These are phyloP conservation scores for Suhomyces prunicola DNA, from an alignment of 805 yeast genomes.

Conservation along the genomic window DNA sequence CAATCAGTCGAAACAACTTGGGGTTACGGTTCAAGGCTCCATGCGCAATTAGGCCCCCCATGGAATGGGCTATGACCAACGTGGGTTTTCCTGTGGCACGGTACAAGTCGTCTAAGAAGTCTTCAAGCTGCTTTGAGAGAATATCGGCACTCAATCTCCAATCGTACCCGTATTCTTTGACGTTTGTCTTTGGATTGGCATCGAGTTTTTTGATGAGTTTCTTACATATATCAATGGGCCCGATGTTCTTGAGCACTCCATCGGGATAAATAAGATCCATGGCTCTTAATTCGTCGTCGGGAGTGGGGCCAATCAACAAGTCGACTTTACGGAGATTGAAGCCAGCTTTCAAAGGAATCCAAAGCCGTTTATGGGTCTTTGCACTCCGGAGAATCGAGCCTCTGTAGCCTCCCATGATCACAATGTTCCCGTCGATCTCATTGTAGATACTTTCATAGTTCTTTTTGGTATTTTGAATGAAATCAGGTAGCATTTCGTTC, in stretches of 20 bases:
- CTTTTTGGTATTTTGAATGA: conserved; percentile 16
- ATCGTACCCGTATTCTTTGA: conserved; percentile 85
- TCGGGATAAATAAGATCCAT: conserved; percentile 58
- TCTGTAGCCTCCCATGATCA: conserved; percentile 84
- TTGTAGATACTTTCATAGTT: conserved; percentile 48
- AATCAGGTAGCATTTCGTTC: conserved; percentile 37
- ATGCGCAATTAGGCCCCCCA: conserved; percentile 91
- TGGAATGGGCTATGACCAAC: conserved; percentile 80
- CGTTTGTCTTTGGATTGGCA: conserved; percentile 55
- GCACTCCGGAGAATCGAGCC: conserved; percentile 75
- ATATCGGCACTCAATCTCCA: conserved; percentile 78
- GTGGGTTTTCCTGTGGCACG: conserved; percentile 54
- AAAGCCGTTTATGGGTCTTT: conserved; percentile 60
- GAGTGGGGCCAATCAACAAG: conserved; percentile 67
- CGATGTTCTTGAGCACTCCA: conserved; percentile 76
- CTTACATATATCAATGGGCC: conserved; percentile 79
- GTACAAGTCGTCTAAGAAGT: conserved; percentile 46
- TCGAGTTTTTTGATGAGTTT: conserved; percentile 53
- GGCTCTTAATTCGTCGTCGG: conserved; percentile 63
- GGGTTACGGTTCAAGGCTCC: conserved; percentile 71
- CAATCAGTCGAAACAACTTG: conserved; percentile 62
- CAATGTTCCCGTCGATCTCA: conserved; percentile 70
- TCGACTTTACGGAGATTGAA: conserved; percentile 68
- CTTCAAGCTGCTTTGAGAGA: conserved; percentile 48
- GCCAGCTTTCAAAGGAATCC: conserved; percentile 90